A percentile compares a stretch with the other conserved stretches of the same genome.
Conservation (phyloP, 306 rosid genomes). For the Cicer arietinum region DNA sequence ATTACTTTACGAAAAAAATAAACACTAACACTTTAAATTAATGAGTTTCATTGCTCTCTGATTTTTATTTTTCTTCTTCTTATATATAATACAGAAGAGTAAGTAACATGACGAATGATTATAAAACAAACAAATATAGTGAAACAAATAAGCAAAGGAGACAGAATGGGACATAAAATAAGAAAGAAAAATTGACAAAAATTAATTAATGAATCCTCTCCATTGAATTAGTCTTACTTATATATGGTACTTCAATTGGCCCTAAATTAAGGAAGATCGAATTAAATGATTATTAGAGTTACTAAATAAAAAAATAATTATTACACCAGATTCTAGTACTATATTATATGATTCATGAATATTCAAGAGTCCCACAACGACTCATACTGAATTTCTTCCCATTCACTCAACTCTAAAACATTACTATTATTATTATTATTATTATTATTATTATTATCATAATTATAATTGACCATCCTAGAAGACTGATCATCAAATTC, state of each 20-base stretch:
- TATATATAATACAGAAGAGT: too few relatives aligned
- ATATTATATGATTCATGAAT: neutral
- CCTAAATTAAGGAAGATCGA: constrained; percentile 9
- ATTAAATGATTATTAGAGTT: neutral
- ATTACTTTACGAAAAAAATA: too few relatives aligned
- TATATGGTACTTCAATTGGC: neutral
- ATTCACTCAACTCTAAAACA: constrained; percentile 40
- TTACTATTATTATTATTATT: constrained; percentile 19
- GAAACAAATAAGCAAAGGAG: neutral
- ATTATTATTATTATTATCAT: constrained; percentile 8
- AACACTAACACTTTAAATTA: too few relatives aligned
- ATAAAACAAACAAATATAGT: neutral
- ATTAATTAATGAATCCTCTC: neutral
- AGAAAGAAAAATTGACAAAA: neutral
- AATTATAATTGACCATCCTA: neutral
- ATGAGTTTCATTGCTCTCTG: too few relatives aligned
- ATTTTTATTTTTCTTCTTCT: too few relatives aligned
- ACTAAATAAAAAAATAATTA: neutral
- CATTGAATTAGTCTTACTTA: constrained; percentile 17
- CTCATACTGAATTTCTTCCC: constrained; percentile 56
- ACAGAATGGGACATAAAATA: neutral
- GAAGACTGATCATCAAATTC: constrained; percentile 41
- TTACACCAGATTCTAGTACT: neutral
- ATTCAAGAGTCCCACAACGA: constrained; percentile 61
- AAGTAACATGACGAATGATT: neutral